Conservation (phyloP, 148 eudicot genomes). For the Suaeda aralocaspica region DNA sequence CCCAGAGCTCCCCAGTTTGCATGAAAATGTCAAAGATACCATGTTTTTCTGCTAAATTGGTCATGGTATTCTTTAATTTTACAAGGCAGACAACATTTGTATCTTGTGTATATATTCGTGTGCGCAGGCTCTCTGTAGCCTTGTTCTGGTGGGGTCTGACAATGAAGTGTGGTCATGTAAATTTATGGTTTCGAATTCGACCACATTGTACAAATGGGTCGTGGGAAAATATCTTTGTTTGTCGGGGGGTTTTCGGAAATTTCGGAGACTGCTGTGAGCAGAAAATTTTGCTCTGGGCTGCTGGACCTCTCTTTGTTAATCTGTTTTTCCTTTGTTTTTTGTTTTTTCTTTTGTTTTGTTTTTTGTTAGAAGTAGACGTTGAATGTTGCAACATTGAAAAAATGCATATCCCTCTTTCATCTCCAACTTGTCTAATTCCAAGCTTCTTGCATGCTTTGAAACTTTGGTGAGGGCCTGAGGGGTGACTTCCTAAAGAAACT, state of each 20-base stretch:
- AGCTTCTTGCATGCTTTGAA: too few species aligned
- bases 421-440: too few species aligned
- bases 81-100: slow-evolving; percentile 1
- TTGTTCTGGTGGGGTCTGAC: not conserved
- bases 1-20: slow-evolving; percentile 60
- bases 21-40: slow-evolving; percentile 48
- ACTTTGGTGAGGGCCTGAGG: too few species aligned
- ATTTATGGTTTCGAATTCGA: not conserved
- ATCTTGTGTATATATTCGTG: slow-evolving; percentile 23
- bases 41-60: slow-evolving; percentile 77
- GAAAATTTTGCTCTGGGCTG: slow-evolving; percentile 11
- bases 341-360: too few species aligned
- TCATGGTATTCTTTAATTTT: not conserved
- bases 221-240: not conserved
- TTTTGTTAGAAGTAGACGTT: too few species aligned
- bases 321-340: not conserved
- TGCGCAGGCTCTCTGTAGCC: not conserved
- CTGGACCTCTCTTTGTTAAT: not conserved
- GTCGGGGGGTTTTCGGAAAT: not conserved
- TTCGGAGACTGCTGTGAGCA: slow-evolving; percentile 1
- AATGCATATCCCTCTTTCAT: too few species aligned
- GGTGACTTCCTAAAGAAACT: too few species aligned
- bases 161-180: slow-evolving; percentile 10
- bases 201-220: slow-evolving; percentile 21
- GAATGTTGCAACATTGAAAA: too few species aligned